Percentiles rank a stretch among this genome's conserved stretches.
These are phyloP conservation scores for Calocybe cyanea DNA, from an alignment of 768 basidiomycete species.

Conservation along the genomic window DNA sequence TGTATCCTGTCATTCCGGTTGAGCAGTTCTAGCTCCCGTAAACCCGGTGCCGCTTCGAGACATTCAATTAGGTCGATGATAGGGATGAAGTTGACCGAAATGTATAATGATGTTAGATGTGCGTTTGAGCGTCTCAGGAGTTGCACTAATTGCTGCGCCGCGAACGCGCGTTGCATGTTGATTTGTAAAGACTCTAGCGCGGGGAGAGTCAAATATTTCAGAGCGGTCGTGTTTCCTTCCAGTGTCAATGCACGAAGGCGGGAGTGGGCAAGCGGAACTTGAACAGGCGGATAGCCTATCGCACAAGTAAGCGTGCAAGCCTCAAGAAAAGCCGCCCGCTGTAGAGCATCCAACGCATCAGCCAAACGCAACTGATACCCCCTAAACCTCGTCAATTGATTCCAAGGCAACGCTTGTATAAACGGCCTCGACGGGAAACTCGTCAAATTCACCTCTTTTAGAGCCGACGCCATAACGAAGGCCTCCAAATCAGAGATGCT, in stretches of 20 bases:
- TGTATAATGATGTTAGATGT: constrained; percentile 1
- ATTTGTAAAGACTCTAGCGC: constrained; percentile 8
- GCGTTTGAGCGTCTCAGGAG: constrained; percentile 6
- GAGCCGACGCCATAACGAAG: background rate
- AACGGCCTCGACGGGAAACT: background rate
- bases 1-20: constrained; percentile 10
- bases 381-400: constrained; percentile 3
- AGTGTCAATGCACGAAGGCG: constrained; percentile 1
- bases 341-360: background rate
- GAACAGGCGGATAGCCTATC: constrained; percentile 1
- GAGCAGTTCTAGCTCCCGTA: constrained; percentile 4
- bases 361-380: background rate
- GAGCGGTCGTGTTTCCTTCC: background rate
- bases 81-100: constrained; percentile 7
- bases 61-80: constrained; percentile 4
- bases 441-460: constrained; percentile 8
- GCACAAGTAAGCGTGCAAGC: background rate
- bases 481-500: background rate
- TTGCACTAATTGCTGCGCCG: constrained; percentile 1
- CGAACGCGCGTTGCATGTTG: background rate
- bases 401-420: constrained; percentile 8
- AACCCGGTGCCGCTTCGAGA: constrained; percentile 2
- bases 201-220: constrained; percentile 7
- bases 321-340: background rate
- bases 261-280: background rate